These are phyloP conservation scores for Vararia minispora DNA, from an alignment of 768 basidiomycete genomes.

Conservation along the genomic window DNA sequence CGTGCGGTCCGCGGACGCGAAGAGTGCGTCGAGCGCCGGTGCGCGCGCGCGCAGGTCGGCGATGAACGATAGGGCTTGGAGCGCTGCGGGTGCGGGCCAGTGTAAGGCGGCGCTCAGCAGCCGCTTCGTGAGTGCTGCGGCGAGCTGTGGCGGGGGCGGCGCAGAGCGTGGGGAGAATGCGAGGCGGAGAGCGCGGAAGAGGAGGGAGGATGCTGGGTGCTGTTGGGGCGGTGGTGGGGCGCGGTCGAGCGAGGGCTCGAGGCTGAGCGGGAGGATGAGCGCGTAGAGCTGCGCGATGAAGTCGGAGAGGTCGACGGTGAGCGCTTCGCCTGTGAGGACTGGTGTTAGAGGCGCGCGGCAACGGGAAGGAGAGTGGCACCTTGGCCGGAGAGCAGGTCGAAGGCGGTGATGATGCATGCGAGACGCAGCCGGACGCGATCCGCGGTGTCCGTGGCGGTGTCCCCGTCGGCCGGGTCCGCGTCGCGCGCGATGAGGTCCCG, in stretches of 20 bases:
- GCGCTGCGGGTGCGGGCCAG: conserved; percentile 59
- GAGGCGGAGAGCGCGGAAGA: conserved; percentile 78
- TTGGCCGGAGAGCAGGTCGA: conserved; percentile 93
- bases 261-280: conserved; percentile 64
- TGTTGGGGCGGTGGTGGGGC: conserved; percentile 19
- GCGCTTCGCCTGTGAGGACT: conserved; percentile 69
- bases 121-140: conserved; percentile 92
- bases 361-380: conserved; percentile 32
- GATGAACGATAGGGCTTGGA: conserved; percentile 68
- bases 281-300: conserved; percentile 80
- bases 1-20: conserved; percentile 79
- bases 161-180: conserved; percentile 68
- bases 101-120: conserved; percentile 69
- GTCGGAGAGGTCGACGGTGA: conserved; percentile 89
- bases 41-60: conserved; percentile 63
- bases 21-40: conserved; percentile 68
- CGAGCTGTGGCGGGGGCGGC: conserved; percentile 55
- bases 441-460: conserved; percentile 20
- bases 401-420: conserved; percentile 90
- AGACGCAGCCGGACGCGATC: conserved; percentile 46
- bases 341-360: conserved; percentile 8
- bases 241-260: conserved; percentile 52
- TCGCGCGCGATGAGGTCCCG: conserved; percentile 57
- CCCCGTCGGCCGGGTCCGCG: conserved; percentile 27
- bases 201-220: conserved; percentile 48